Evolutionary conservation across 148 eudicot species (phyloP).

Genomic region (Fallopia convolvulus): DNA sequence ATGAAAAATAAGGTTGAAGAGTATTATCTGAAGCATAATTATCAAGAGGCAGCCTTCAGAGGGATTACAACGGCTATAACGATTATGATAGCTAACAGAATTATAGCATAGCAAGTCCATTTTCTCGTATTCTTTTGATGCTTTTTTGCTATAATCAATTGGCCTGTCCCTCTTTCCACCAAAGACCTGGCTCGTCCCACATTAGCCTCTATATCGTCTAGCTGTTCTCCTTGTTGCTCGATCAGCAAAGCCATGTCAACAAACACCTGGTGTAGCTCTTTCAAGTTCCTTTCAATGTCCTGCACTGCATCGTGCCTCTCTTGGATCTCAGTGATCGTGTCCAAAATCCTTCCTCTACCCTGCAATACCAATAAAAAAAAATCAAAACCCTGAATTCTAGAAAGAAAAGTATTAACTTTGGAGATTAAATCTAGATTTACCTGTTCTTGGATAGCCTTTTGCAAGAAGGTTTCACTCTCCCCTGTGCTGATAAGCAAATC

Average conservation of each 20-base stretch:
- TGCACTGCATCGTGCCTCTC: slow-evolving; percentile 13
- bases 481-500: slow-evolving; percentile 70
- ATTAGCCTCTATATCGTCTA: slow-evolving; percentile 11
- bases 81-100: slow-evolving; percentile 4
- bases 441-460: slow-evolving; percentile 81
- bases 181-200: background rate
- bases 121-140: slow-evolving; percentile 8
- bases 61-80: background rate
- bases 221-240: background rate
- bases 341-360: slow-evolving; percentile 12
- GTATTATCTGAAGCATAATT: slow-evolving; percentile 1
- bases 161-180: background rate
- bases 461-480: slow-evolving; percentile 73
- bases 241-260: slow-evolving; percentile 10
- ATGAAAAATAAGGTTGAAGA: background rate
- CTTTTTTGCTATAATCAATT: background rate
- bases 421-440: slow-evolving; percentile 16
- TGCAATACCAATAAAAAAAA: background rate
- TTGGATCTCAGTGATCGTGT: slow-evolving; percentile 11
- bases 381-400: background rate
- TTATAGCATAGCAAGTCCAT: slow-evolving; percentile 13
- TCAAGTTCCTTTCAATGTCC: slow-evolving; percentile 11
- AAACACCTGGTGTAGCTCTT: slow-evolving; percentile 9
- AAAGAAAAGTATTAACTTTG: background rate
- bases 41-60: background rate